Evolutionary conservation across 192 early-diverging fungal genomes (phyloP), one percentile per base, ranked within the genome.

Genomic region (Coemansia sp.): DNA sequence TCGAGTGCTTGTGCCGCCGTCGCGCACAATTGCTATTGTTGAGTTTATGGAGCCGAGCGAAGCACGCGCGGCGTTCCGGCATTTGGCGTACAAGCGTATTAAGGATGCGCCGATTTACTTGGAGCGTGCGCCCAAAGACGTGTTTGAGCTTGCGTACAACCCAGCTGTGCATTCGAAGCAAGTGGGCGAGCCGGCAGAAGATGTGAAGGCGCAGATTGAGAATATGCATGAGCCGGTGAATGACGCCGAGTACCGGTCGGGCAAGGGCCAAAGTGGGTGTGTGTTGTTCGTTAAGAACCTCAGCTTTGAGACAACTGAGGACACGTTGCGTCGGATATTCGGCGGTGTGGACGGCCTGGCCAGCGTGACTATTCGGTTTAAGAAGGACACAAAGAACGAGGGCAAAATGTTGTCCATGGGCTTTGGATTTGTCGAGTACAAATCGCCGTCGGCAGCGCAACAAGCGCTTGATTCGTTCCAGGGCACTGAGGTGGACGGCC

Each of bases 281-380:
- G 93, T 94, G 11, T 74, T 98, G 61, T 98, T 97, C 85, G 87
- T 98, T 70, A 98, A 98, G 83, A 98, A 98, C 61, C 84, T 98
- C 45, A 92, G 83, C 77, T 98, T 97, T 76, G 82, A 87, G 61
- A 98, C 95, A 0, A 96, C 90, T 0, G 91, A 93, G 7, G 89
- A 88, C 21, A 85, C 76, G 3, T 77, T 98, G 39, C 84, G 76
- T 16, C 83, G 88, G 63, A 82, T 90, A 4, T 98, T 97, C 65
- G 67, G 75, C 5, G 85, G 70, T 25, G 75, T 92, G n/a, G 84
- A 86, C n/a, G 93, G 93, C 5, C 84, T 95, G 64, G 82, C 90
- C 31, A 89, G 88, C 19, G 89, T 89, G n/a, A 81, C 87, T 45
- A 88, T 98, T 43, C 87, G 91, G 21, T 89, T 86, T 61, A 96